phyloP scores from a whole-genome alignment of 2,329 filamentous ascomycete species.

The Colletotrichum incanum region DNA sequence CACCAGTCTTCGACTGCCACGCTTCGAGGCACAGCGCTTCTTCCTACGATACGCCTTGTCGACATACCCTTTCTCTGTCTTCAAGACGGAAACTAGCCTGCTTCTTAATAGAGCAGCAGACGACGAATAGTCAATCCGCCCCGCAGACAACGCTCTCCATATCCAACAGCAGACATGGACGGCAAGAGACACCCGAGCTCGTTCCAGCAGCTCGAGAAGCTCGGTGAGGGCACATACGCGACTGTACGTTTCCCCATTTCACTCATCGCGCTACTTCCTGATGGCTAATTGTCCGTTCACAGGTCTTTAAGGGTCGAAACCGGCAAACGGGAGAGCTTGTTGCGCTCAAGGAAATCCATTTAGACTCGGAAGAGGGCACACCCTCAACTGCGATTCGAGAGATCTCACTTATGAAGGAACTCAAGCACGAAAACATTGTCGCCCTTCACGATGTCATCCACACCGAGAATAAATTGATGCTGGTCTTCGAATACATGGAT shows the following conservation, averaged over 20 bases:
- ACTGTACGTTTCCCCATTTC: conserved; percentile 75
- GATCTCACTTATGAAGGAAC: conserved; percentile 99
- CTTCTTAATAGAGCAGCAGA: neutral
- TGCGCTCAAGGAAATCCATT: conserved; percentile 97
- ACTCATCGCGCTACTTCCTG: neutral
- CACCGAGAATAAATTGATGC: conserved; percentile 99
- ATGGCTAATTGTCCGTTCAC: conserved; percentile 24
- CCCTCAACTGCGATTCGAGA: conserved; percentile 98
- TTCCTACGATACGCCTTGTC: neutral
- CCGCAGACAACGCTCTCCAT: neutral
- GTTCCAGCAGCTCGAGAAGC: conserved; percentile 99
- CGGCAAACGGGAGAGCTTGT: conserved; percentile 97
- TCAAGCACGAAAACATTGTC: conserved; percentile 99
- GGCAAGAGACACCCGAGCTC: conserved; percentile 93
- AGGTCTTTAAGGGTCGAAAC: conserved; percentile 99
- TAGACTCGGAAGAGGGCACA: conserved; percentile 98
- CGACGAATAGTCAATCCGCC: neutral
- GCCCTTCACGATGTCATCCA: conserved; percentile 98
- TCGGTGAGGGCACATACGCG: conserved; percentile 98
- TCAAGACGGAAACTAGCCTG: neutral
- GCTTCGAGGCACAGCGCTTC: neutral
- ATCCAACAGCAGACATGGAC: conserved; percentile 76
- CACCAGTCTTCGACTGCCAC: neutral
- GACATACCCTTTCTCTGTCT: neutral
- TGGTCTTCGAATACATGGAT: conserved; percentile 99